phyloP scores from a whole-genome alignment of 495 filamentous ascomycete species.

The Recurvomyces mirabilis region DNA sequence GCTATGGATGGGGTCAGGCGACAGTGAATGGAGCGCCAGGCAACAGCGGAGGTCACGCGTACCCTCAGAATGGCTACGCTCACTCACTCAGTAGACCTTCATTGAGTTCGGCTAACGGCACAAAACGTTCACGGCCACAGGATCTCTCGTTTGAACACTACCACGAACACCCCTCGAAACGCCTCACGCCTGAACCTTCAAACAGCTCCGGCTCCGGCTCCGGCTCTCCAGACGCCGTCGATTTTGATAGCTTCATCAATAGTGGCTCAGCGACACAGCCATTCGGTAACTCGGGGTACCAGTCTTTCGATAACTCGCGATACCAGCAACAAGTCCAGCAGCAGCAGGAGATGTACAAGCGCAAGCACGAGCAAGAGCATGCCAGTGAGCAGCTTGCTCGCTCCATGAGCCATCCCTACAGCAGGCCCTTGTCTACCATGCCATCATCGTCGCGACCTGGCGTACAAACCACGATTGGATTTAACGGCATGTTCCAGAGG shows the following conservation, averaged over 20 bases:
- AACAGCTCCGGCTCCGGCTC: slow-evolving; percentile 1
- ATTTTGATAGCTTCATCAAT: too few relatives aligned
- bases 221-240: too few relatives aligned
- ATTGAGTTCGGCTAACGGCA: neutral
- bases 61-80: too few relatives aligned
- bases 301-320: slow-evolving; percentile 10
- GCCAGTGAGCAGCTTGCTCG: slow-evolving; percentile 11
- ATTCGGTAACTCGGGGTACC: too few relatives aligned
- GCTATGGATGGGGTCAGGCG: neutral
- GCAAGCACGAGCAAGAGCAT: neutral
- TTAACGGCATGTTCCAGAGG: slow-evolving; percentile 10
- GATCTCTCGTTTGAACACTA: too few relatives aligned
- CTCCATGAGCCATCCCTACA: slow-evolving; percentile 1
- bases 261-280: too few relatives aligned
- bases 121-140: too few relatives aligned
- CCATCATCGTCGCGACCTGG: slow-evolving; percentile 1
- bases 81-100: neutral
- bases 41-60: neutral
- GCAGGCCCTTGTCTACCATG: neutral
- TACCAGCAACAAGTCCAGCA: neutral
- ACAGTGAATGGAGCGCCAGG: slow-evolving; percentile 2
- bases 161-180: slow-evolving; percentile 10
- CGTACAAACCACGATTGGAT: slow-evolving; percentile 16
- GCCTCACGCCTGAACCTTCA: slow-evolving; percentile 15
- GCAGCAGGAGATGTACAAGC: slow-evolving; percentile 3